Conservation (phyloP, 1,284 basidiomycete species). For the Ganoderma lucidum region DNA sequence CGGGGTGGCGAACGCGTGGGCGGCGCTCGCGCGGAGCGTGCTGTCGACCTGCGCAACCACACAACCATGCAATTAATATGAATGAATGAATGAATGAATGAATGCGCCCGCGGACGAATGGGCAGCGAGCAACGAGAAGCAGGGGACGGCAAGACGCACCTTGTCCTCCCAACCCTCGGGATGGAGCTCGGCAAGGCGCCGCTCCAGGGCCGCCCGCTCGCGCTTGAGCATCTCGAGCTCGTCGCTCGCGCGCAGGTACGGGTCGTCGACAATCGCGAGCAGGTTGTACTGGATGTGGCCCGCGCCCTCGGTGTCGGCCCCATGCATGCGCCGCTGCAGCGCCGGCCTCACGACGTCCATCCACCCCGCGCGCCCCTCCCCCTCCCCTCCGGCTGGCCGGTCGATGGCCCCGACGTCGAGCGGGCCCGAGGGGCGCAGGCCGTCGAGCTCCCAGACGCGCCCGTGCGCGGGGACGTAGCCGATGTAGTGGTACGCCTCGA, state of each 20-base stretch:
- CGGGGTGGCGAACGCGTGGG: constrained; percentile 45
- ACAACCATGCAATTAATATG: neutral
- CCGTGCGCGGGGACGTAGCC: constrained; percentile 67
- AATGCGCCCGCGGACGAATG: neutral
- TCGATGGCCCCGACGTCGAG: constrained; percentile 66
- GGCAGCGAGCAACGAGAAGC: constrained; percentile 15
- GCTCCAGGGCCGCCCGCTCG: constrained; percentile 54
- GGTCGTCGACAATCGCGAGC: constrained; percentile 63
- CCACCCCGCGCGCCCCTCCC: constrained; percentile 46
- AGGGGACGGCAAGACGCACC: constrained; percentile 37
- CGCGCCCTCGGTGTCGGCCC: constrained; percentile 36
- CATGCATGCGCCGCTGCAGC: constrained; percentile 64
- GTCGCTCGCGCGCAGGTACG: constrained; percentile 57
- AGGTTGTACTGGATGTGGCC: constrained; percentile 65
- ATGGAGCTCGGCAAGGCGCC: constrained; percentile 47
- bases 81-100: too few species aligned
- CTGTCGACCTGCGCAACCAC: constrained; percentile 47
- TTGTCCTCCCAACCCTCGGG: constrained; percentile 48
- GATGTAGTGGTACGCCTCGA: constrained; percentile 68
- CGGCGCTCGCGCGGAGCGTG: constrained; percentile 42
- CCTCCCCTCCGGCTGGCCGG: constrained; percentile 19
- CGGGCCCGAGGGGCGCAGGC: constrained; percentile 50
- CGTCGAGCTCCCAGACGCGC: constrained; percentile 69
- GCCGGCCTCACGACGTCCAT: constrained; percentile 68
- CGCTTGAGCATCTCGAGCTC: constrained; percentile 60